Base-by-base conservation (phyloP, 2,329 filamentous ascomycete species). In the Pseudogymnoascus sp. region DNA sequence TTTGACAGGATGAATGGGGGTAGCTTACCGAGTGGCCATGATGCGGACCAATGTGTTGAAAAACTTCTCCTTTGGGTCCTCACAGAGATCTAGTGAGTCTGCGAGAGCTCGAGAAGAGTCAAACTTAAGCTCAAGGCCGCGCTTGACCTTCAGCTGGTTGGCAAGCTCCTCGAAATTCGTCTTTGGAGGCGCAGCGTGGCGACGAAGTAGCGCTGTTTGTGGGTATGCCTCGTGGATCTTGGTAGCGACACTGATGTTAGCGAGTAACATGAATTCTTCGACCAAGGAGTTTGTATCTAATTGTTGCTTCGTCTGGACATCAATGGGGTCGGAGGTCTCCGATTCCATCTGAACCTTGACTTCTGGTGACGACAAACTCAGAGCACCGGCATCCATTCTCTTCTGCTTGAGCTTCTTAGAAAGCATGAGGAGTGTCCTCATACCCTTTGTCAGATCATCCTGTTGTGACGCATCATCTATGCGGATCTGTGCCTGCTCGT, bases 41-140 rank as follows among this genome's bases (percentile, higher is more conserved):
- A 99, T 96, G 72, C 94, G 90, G 68, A 99, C 88, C 25, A 99
- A 85, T 1, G 93, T 99, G 81, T 99, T 99, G 83, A 99, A 97
- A 79, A 97, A 99, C 29, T 93, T 91, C 69, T 97, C 90, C 8
- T 79, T 73, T 0, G 86, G 76, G 71, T 97, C 92, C 58, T 88
- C 81, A 73, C 94, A 99, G 35, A 77, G 79, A 74, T 99, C 94
- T 1, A 99, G 83, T 15, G 91, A 96, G 74, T 95, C 91, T 60
- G 95, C 94, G 12, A 99, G 83, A n/a, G 92, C 91, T 72, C 90
- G 90, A 8, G 92, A 97, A 55, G 90, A 94, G 66, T 95, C 92
- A 36, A 88, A 87, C 64, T 85, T 86, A 1, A 99, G 82, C 67
- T 92, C 87, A 66, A 97, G 79, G 45, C 86, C 86, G 64, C 87